These are phyloP conservation scores for Neocucurbitaria cava DNA, from an alignment of 2,329 filamentous ascomycete species.

Conservation along the genomic window DNA sequence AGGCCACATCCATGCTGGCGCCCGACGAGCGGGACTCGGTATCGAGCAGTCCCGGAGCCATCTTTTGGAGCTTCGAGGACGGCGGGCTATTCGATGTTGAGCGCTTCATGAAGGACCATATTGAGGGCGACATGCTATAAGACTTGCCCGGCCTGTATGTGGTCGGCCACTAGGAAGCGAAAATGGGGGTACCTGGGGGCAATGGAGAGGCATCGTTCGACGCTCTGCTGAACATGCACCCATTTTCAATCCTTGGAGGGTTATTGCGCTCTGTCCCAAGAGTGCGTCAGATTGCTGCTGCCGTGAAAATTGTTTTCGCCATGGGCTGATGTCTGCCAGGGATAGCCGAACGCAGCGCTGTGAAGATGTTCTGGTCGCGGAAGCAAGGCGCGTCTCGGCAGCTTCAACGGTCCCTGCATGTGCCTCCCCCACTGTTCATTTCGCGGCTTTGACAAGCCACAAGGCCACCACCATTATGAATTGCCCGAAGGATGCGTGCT, in stretches of 20 bases:
- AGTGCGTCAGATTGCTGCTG: slow-evolving; percentile 9
- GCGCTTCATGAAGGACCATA: slow-evolving; percentile 47
- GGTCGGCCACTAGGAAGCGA: slow-evolving; percentile 27
- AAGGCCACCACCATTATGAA: slow-evolving; percentile 1
- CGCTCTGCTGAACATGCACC: slow-evolving; percentile 28
- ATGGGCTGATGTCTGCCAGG: slow-evolving; percentile 37
- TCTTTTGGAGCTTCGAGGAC: slow-evolving; percentile 40
- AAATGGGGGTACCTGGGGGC: slow-evolving; percentile 37
- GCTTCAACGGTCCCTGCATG: slow-evolving; percentile 10
- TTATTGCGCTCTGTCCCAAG: slow-evolving; percentile 14
- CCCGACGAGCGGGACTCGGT: slow-evolving; percentile 33
- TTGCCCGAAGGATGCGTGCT: not conserved
- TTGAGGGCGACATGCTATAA: slow-evolving; percentile 43
- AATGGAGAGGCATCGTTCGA: slow-evolving; percentile 25
- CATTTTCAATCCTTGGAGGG: slow-evolving; percentile 31
- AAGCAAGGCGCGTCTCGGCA: slow-evolving; percentile 16
- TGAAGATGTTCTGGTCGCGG: slow-evolving; percentile 17
- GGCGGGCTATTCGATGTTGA: slow-evolving; percentile 31
- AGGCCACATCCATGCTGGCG: slow-evolving; percentile 29
- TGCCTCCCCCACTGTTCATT: slow-evolving; percentile 34
- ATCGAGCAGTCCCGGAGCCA: slow-evolving; percentile 41
- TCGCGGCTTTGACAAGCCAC: not conserved
- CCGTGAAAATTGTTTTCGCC: slow-evolving; percentile 21
- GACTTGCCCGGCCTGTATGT: slow-evolving; percentile 7
- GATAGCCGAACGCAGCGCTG: slow-evolving; percentile 11